These are phyloP conservation scores for Colletotrichum sansevieriae DNA, from an alignment of 2,329 filamentous ascomycete genomes.

Conservation along the genomic window DNA sequence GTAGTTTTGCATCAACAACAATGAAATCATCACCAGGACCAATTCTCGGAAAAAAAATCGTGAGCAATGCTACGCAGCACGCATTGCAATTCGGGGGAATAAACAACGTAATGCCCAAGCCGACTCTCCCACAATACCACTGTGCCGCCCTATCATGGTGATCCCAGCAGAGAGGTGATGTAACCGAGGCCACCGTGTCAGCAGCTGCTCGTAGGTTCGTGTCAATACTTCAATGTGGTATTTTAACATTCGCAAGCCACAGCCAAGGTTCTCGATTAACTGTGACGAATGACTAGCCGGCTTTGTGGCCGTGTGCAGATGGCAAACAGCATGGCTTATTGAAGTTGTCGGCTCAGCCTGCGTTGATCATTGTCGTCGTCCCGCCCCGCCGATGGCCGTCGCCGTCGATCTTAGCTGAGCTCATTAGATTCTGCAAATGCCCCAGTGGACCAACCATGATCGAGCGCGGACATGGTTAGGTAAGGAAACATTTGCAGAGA, in stretches of 20 bases:
- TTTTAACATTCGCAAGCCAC: slow-evolving; percentile 31
- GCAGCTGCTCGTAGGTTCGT: slow-evolving; percentile 11
- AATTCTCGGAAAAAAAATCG: not conserved
- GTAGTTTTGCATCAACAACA: slow-evolving; percentile 28
- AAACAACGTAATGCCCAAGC: slow-evolving; percentile 15
- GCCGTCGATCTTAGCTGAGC: not conserved
- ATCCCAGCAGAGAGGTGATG: slow-evolving; percentile 17
- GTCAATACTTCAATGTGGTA: slow-evolving; percentile 16
- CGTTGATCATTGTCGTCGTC: slow-evolving; percentile 10
- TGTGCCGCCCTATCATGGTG: slow-evolving; percentile 3
- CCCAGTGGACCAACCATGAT: slow-evolving; percentile 6
- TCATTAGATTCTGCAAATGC: slow-evolving; percentile 1
- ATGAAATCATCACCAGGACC: slow-evolving; percentile 8
- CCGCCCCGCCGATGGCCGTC: not conserved
- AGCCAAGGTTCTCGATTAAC: not conserved
- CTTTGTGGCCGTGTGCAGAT: not conserved
- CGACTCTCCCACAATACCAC: slow-evolving; percentile 1
- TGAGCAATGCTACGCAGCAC: not conserved
- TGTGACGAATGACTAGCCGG: not conserved
- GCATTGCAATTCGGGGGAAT: no score
- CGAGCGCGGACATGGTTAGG: slow-evolving; percentile 11
- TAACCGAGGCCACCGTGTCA: slow-evolving; percentile 40
- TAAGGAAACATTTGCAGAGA: slow-evolving; percentile 20
- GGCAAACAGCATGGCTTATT: not conserved
- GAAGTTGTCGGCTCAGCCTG: slow-evolving; percentile 20